These are phyloP conservation scores for Sesbania bispinosa DNA, from an alignment of 306 rosid species.

Conservation along the genomic window DNA sequence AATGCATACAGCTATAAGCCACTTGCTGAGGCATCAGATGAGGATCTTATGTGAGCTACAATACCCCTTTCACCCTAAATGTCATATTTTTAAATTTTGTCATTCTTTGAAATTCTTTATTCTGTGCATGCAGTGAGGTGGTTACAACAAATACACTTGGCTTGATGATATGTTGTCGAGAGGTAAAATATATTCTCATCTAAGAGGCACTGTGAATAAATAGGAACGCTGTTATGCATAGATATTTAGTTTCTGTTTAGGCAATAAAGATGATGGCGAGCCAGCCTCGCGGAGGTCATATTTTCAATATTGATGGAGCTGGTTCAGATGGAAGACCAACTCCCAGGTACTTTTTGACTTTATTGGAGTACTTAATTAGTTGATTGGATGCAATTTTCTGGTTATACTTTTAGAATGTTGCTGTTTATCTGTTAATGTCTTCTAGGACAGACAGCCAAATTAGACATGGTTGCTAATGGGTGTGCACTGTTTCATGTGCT, in stretches of 20 bases:
- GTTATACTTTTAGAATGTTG: constrained; percentile 7
- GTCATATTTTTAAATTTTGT: constrained; percentile 9
- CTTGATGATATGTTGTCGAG: constrained; percentile 96
- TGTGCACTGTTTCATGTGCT: neutral
- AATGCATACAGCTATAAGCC: constrained; percentile 91
- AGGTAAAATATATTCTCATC: constrained; percentile 53
- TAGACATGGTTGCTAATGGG: neutral
- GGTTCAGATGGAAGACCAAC: constrained; percentile 99
- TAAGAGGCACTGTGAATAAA: constrained; percentile 7
- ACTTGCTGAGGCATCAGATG: constrained; percentile 90
- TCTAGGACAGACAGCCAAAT: neutral
- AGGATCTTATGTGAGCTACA: constrained; percentile 81
- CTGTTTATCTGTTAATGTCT: neutral
- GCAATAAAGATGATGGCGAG: constrained; percentile 88
- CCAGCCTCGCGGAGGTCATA: constrained; percentile 91
- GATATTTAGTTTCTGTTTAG: constrained; percentile 43
- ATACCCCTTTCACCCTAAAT: neutral
- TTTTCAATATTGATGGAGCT: constrained; percentile 96
- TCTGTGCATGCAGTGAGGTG: constrained; percentile 69
- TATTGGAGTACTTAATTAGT: neutral
- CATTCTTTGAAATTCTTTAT: constrained; percentile 19
- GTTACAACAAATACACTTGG: constrained; percentile 94
- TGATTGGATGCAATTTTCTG: neutral
- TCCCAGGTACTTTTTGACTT: constrained; percentile 62
- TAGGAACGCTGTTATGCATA: constrained; percentile 23